Percentiles rank a stretch among this genome's conserved stretches.
Conservation (phyloP, 2,329 filamentous ascomycete genomes). For the Ophiosphaerella narmari region DNA sequence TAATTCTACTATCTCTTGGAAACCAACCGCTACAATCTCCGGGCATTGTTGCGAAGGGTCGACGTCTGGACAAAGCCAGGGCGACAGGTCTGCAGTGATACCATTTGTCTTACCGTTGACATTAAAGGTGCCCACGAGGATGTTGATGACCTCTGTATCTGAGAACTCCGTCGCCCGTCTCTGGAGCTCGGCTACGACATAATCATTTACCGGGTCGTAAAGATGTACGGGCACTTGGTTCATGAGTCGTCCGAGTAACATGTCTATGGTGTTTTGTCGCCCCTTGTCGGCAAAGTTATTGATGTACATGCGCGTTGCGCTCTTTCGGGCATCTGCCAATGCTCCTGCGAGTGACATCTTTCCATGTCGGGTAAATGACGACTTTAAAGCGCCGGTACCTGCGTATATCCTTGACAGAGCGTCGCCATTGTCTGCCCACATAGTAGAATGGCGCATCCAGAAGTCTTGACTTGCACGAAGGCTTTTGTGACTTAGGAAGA, state of each 20-base stretch:
- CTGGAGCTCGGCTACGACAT: slow-evolving; percentile 75
- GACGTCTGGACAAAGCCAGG: slow-evolving; percentile 79
- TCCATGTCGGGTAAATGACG: slow-evolving; percentile 89
- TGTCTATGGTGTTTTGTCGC: slow-evolving; percentile 91
- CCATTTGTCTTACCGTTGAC: slow-evolving; percentile 86
- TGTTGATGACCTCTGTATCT: slow-evolving; percentile 71
- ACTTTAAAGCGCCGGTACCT: slow-evolving; percentile 92
- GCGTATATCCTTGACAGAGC: slow-evolving; percentile 93
- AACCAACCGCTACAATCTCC: slow-evolving; percentile 86
- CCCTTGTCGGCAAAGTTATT: slow-evolving; percentile 97
- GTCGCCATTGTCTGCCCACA: slow-evolving; percentile 98
- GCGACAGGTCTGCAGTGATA: slow-evolving; percentile 75
- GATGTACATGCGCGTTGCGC: slow-evolving; percentile 90
- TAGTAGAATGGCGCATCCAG: slow-evolving; percentile 86
- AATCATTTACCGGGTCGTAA: slow-evolving; percentile 94
- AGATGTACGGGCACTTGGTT: slow-evolving; percentile 83
- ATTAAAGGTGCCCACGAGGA: slow-evolving; percentile 92
- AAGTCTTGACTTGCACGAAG: slow-evolving; percentile 77
- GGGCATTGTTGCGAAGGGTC: slow-evolving; percentile 66
- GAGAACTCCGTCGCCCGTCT: slow-evolving; percentile 74
- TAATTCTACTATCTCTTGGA: slow-evolving; percentile 97
- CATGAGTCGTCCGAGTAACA: slow-evolving; percentile 82
- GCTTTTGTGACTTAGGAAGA: slow-evolving; percentile 75
- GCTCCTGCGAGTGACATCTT: slow-evolving; percentile 96
- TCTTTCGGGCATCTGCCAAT: slow-evolving; percentile 93